A percentile compares a stretch with the other conserved stretches of the same genome.
Conservation (phyloP, 257 asterid genomes). For the Phtheirospermum japonicum region DNA sequence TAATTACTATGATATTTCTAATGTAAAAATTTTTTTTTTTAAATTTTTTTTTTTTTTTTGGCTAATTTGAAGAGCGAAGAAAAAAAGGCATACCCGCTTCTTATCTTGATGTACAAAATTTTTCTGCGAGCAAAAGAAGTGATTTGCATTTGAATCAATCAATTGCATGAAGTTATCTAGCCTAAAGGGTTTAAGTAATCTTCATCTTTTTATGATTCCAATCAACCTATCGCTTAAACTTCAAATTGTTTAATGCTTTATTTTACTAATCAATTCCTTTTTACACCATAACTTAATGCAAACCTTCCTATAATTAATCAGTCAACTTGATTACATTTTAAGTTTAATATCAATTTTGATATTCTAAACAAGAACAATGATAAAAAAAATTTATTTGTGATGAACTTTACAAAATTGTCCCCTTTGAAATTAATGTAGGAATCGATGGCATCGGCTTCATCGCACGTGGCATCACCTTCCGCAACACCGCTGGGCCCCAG, state of each 20-base stretch:
- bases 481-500: conserved; percentile 77
- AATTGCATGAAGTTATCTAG: not conserved
- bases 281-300: not conserved
- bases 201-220: not conserved
- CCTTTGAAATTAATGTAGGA: conserved; percentile 34
- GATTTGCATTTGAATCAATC: conserved; percentile 18
- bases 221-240: conserved; percentile 19
- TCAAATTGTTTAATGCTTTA: conserved; percentile 15
- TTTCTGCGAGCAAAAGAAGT: not conserved
- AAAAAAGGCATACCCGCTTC: not conserved
- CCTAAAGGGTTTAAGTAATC: not conserved
- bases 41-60: too few species aligned
- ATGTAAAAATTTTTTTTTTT: too few species aligned
- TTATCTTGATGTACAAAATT: not conserved
- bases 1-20: too few species aligned
- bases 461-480: conserved; percentile 84
- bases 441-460: conserved; percentile 82
- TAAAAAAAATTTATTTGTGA: too few species aligned
- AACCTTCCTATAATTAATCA: not conserved
- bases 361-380: not conserved
- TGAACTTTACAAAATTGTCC: too few species aligned
- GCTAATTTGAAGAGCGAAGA: not conserved
- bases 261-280: not conserved
- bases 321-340: not conserved
- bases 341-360: not conserved